Conservation (phyloP, 352 stramenopile species). For the Pythium dissotocum region DNA sequence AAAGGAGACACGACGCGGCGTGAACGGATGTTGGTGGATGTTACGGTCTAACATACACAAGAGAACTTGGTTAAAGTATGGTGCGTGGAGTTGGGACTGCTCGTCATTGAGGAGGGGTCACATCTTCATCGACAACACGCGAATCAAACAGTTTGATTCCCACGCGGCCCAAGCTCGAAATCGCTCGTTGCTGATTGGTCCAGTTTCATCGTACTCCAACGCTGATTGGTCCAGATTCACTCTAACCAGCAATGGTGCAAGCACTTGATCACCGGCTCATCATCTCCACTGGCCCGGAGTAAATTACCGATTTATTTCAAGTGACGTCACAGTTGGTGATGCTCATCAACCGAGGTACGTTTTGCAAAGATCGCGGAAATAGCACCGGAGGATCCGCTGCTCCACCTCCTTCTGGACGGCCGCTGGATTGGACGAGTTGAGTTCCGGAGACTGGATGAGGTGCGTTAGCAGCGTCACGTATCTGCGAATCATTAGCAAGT, state of each 20-base stretch:
- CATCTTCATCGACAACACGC: constrained; percentile 8
- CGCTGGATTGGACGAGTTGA: constrained; percentile 75
- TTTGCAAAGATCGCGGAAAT: constrained; percentile 75
- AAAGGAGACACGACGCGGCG: constrained; percentile 1
- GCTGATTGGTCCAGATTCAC: constrained; percentile 3
- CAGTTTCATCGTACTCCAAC: not conserved
- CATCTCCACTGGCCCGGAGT: not conserved
- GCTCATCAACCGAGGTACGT: constrained; percentile 40
- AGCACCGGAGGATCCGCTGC: constrained; percentile 81
- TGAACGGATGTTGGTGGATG: constrained; percentile 12
- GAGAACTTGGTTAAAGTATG: constrained; percentile 15
- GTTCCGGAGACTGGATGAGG: constrained; percentile 78
- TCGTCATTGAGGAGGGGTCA: not conserved
- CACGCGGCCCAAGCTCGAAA: not conserved
- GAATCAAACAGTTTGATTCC: not conserved
- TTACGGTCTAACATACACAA: constrained; percentile 3
- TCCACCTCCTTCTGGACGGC: constrained; percentile 67
- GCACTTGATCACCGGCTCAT: not conserved
- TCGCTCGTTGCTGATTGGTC: constrained; percentile 3
- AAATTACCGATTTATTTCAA: not conserved
- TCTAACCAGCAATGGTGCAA: not conserved
- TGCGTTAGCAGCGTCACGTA: constrained; percentile 78
- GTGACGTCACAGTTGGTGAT: constrained; percentile 21
- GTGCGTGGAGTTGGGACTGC: not conserved
- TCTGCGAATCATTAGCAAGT: constrained; percentile 20